These are phyloP conservation scores for Fusarium foetens DNA, from an alignment of 2,329 filamentous ascomycete species.

Conservation along the genomic window DNA sequence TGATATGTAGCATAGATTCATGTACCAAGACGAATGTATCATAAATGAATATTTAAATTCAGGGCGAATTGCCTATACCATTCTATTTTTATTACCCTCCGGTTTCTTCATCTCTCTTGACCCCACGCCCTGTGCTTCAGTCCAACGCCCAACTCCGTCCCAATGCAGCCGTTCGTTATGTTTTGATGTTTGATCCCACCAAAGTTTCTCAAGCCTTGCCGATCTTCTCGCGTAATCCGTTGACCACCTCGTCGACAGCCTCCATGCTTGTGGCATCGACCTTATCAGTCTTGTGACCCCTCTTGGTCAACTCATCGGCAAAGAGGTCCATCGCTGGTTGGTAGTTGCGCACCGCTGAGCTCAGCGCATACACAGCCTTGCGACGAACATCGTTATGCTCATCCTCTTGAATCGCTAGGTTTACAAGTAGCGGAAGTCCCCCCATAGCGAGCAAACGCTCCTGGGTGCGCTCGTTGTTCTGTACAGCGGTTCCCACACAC, in stretches of 20 bases:
- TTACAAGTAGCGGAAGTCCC: slow-evolving; percentile 76
- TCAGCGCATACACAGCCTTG: slow-evolving; percentile 91
- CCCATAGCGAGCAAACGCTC: slow-evolving; percentile 72
- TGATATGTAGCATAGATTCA: slow-evolving; percentile 46
- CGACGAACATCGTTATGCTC: slow-evolving; percentile 73
- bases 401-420: slow-evolving; percentile 69
- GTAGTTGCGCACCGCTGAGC: slow-evolving; percentile 87
- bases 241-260: slow-evolving; percentile 79
- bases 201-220: slow-evolving; percentile 43
- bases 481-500: slow-evolving; percentile 93
- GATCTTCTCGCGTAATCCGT: slow-evolving; percentile 68
- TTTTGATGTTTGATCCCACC: slow-evolving; percentile 1
- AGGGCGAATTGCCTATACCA: slow-evolving; percentile 30
- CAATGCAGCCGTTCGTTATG: slow-evolving; percentile 45
- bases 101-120: slow-evolving; percentile 13
- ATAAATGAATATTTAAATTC: slow-evolving; percentile 42
- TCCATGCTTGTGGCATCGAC: slow-evolving; percentile 92
- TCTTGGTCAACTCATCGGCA: slow-evolving; percentile 68
- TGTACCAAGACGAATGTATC: slow-evolving; percentile 52
- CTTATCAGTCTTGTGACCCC: slow-evolving; percentile 65
- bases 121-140: slow-evolving; percentile 2
- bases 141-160: slow-evolving; percentile 51
- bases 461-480: slow-evolving; percentile 92
- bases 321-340: slow-evolving; percentile 82
- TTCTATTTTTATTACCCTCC: slow-evolving; percentile 19